These are phyloP conservation scores for Beauveria australis DNA, from an alignment of 2,329 filamentous ascomycete genomes.

Conservation along the genomic window DNA sequence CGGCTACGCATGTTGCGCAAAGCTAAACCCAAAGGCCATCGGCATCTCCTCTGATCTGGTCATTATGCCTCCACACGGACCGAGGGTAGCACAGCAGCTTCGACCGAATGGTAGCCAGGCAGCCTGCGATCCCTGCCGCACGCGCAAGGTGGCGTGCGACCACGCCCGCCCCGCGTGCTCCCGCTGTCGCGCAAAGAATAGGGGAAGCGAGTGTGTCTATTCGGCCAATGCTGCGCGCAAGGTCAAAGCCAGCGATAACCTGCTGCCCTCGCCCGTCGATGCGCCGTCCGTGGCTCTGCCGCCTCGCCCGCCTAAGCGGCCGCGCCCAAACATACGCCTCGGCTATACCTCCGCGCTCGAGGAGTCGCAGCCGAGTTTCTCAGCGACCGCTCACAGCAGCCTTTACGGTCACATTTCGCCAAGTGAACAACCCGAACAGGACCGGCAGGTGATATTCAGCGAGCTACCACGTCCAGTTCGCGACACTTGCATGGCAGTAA, in stretches of 20 bases:
- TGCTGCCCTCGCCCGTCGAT: background rate
- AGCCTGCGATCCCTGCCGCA: constrained; percentile 27
- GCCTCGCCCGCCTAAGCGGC: background rate
- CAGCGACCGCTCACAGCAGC: background rate
- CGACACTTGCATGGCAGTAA: constrained; percentile 30
- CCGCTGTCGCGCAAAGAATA: constrained; percentile 27
- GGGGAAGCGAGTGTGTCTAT: constrained; percentile 27
- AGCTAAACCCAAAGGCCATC: background rate
- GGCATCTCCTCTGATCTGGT: background rate
- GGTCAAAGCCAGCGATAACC: background rate
- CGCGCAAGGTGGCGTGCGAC: constrained; percentile 33
- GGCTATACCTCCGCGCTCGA: background rate
- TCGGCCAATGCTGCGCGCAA: background rate
- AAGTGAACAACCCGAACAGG: background rate
- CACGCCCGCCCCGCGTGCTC: constrained; percentile 28
- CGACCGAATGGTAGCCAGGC: constrained; percentile 19
- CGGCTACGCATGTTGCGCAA: background rate
- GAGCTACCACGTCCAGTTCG: constrained; percentile 21
- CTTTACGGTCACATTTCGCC: background rate
- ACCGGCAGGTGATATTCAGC: background rate
- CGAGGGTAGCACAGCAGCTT: constrained; percentile 13
- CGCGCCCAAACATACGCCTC: background rate
- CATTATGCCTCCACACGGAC: background rate
- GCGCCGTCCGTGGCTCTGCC: background rate
- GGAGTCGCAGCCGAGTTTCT: background rate